Evolutionary conservation across 2,329 filamentous ascomycete genomes (phyloP), one percentile per base, ranked within the genome.

Genomic region (Penicillium sp.): DNA sequence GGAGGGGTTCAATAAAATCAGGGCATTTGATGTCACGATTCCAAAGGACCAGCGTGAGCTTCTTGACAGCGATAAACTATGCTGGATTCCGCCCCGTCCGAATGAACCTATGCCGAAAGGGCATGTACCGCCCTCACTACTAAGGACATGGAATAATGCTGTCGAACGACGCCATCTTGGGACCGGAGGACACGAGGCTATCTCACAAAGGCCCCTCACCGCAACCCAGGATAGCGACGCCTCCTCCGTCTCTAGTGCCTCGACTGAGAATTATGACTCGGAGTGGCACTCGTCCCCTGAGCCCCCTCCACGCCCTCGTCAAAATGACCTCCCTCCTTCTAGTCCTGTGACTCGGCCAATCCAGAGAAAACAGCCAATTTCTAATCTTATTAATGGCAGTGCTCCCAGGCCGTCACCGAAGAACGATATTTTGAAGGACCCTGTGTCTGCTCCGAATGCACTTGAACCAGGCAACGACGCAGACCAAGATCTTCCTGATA

Each of bases 231-330:
- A 58, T 13, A 57, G 56, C 7, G 56, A 59, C 35, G 50, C 62
- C n/a, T 62, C 62, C 11, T 64, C 66, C 52, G 51, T 37, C 22
- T 22, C 47, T n/a, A 49, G 47, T 49, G 19, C 14, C 29, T 22
- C 27, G 35, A 33, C 47, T 29, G 43, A 56, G 8, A 24, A 39
- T 39, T 39, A 39, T 39, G n/a, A 21, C 8, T 14, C 14, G 13
- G n/a, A 56, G 9, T 71, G 70, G 68, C 50, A 53, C 29, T 14
- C 21, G 26, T 68, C 63, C 22, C 60, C 64, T 22, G 47, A 49
- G 21, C 29, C 26, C 14, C n/a, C 37, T 13, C 26, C 35, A 13
- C 33, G 16, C 14, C 8, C 16, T 29, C 22, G 22, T 39, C 27
- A 24, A 9, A 27, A 8, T 6, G 14, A 39, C 4, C 54, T 50